Percentiles rank a stretch among this genome's conserved stretches.
Conservation (phyloP, 345 rosid genomes). For the Heritiera littoralis region DNA sequence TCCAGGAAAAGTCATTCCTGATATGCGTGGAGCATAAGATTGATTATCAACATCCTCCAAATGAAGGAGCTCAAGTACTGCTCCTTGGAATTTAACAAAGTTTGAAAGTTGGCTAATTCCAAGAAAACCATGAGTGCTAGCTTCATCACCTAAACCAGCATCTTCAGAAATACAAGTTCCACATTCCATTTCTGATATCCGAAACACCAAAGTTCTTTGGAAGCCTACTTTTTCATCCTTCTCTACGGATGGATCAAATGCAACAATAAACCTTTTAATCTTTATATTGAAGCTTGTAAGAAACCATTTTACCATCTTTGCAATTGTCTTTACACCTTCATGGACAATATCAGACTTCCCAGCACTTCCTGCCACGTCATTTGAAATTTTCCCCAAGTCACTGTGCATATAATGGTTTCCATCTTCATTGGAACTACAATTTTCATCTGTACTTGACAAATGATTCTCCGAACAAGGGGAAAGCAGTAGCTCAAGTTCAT, state of each 20-base stretch:
- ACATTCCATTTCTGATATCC: conserved; percentile 66
- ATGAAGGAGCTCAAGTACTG: conserved; percentile 68
- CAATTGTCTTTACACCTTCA: conserved; percentile 96
- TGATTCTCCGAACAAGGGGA: conserved; percentile 46
- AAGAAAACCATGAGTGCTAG: conserved; percentile 53
- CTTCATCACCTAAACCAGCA: conserved; percentile 31
- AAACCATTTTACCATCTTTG: conserved; percentile 91
- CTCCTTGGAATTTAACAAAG: conserved; percentile 81
- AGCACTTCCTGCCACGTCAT: conserved; percentile 37
- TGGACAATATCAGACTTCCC: conserved; percentile 66
- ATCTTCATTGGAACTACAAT: conserved; percentile 36
- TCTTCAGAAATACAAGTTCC: conserved; percentile 77
- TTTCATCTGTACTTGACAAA: conserved; percentile 34
- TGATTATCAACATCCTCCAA: conserved; percentile 45
- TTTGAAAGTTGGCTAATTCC: conserved; percentile 69
- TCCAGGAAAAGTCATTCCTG: conserved; percentile 31
- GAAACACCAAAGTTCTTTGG: conserved; percentile 58
- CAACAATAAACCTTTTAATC: conserved; percentile 72
- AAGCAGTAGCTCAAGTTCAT: conserved; percentile 84
- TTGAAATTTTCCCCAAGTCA: conserved; percentile 40
- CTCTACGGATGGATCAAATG: conserved; percentile 62
- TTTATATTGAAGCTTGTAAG: conserved; percentile 77
- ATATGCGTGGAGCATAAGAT: conserved; percentile 23
- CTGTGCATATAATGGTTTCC: conserved; percentile 27
- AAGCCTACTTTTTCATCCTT: conserved; percentile 34